phyloP scores from a whole-genome alignment of 1,139 yeast genomes.

The Saccharomyces hybrid region DNA sequence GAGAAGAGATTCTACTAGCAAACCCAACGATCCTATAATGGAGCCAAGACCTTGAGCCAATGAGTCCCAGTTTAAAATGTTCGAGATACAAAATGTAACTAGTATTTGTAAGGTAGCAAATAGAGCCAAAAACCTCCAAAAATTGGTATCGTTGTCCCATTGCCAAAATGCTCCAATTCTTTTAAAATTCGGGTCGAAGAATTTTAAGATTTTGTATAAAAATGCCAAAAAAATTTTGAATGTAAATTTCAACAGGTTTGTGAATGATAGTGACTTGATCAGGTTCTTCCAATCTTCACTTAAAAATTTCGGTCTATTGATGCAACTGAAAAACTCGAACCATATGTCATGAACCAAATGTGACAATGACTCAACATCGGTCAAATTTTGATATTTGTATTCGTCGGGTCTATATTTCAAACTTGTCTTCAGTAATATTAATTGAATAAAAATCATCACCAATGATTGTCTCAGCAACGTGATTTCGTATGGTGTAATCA shows the following conservation, averaged over 20 bases:
- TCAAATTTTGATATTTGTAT: constrained; percentile 31
- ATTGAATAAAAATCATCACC: constrained; percentile 71
- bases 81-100: constrained; percentile 26
- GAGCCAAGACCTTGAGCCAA: constrained; percentile 30
- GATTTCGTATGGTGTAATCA: constrained; percentile 71
- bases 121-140: constrained; percentile 59
- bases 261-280: constrained; percentile 15
- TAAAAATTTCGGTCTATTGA: constrained; percentile 12
- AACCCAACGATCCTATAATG: constrained; percentile 60
- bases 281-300: constrained; percentile 24
- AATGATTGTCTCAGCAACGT: constrained; percentile 69
- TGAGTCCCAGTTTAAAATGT: constrained; percentile 29
- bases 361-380: constrained; percentile 24
- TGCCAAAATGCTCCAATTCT: constrained; percentile 77
- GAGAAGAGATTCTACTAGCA: constrained; percentile 70
- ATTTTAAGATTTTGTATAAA: constrained; percentile 38
- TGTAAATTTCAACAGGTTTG: constrained; percentile 16
- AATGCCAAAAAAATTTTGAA: constrained; percentile 26
- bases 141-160: constrained; percentile 56
- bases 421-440: constrained; percentile 53
- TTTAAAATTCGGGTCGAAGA: constrained; percentile 62
- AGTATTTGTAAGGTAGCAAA: constrained; percentile 36
- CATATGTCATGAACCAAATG: constrained; percentile 27
- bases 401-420: constrained; percentile 47
- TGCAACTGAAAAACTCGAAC: constrained; percentile 25